Conservation (phyloP, 23 red algal species). For the Gracilariopsis chorda region DNA sequence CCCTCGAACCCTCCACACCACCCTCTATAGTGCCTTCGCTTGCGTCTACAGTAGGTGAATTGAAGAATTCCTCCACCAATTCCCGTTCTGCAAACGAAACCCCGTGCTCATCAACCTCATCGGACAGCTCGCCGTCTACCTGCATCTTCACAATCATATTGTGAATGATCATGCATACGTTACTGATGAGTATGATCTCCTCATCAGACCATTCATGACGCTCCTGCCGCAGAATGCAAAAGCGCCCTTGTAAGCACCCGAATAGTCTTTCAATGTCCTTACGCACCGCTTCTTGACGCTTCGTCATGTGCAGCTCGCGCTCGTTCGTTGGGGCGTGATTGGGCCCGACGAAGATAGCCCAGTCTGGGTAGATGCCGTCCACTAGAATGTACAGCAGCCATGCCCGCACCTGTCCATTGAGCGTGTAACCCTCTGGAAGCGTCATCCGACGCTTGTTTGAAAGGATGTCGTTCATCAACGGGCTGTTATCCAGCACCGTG, state of each 20-base stretch:
- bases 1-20: too few relatives aligned
- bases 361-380: slow-evolving; percentile 29
- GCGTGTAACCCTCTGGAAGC: neutral
- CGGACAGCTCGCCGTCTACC: neutral
- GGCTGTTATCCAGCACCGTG: slow-evolving; percentile 8
- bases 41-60: too few relatives aligned
- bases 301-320: neutral
- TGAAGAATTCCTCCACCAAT: too few relatives aligned
- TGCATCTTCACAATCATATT: slow-evolving; percentile 51
- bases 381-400: slow-evolving; percentile 2
- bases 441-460: neutral
- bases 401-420: neutral
- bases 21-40: too few relatives aligned
- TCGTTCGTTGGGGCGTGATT: neutral
- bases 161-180: slow-evolving; percentile 41
- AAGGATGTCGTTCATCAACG: slow-evolving; percentile 33
- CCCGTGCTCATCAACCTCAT: neutral
- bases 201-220: neutral
- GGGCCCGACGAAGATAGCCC: slow-evolving; percentile 11
- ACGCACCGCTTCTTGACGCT: neutral
- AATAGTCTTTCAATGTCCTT: slow-evolving; percentile 39
- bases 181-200: neutral
- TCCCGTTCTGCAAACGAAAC: too few relatives aligned
- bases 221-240: slow-evolving; percentile 3
- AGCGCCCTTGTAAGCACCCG: slow-evolving; percentile 9